Conservation (phyloP, 129 eudicot genomes). For the Centrapalus pauciflorus region DNA sequence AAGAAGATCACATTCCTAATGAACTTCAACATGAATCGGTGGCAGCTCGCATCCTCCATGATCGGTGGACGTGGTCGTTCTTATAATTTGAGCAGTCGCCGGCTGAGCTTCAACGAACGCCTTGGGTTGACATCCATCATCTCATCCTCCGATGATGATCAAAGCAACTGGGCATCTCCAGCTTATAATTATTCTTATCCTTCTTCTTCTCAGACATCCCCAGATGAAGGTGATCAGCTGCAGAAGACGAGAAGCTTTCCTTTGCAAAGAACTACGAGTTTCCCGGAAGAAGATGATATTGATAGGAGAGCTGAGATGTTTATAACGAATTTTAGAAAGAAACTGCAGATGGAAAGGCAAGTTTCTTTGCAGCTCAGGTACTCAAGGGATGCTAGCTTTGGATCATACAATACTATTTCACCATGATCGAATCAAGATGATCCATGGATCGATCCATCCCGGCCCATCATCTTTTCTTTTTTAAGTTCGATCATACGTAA, state of each 20-base stretch:
- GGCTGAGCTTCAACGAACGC: slow-evolving; percentile 55
- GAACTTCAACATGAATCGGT: slow-evolving; percentile 40
- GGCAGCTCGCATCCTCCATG: slow-evolving; percentile 49
- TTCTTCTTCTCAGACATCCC: slow-evolving; percentile 16
- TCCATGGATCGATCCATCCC: neutral
- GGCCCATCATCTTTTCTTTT: neutral
- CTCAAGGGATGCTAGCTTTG: slow-evolving; percentile 40
- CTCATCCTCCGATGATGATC: slow-evolving; percentile 16
- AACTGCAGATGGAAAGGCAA: slow-evolving; percentile 67
- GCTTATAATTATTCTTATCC: too few relatives aligned
- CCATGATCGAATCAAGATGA: slow-evolving; percentile 39
- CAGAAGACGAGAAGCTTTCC: slow-evolving; percentile 34
- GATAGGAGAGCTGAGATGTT: slow-evolving; percentile 76
- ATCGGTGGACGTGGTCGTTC: slow-evolving; percentile 23
- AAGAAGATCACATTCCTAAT: slow-evolving; percentile 56
- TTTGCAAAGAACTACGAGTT: slow-evolving; percentile 50
- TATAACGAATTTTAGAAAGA: slow-evolving; percentile 61
- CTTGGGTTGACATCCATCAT: slow-evolving; percentile 43
- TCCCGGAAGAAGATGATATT: slow-evolving; percentile 65
- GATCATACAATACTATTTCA: slow-evolving; percentile 29
- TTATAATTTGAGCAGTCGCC: slow-evolving; percentile 26
- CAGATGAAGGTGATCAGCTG: slow-evolving; percentile 14
- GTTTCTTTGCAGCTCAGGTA: slow-evolving; percentile 78
- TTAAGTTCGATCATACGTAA: neutral
- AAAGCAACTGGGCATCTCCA: slow-evolving; percentile 22